These are phyloP conservation scores for Leccinellum luteum DNA, from an alignment of 768 basidiomycete species.

Conservation along the genomic window DNA sequence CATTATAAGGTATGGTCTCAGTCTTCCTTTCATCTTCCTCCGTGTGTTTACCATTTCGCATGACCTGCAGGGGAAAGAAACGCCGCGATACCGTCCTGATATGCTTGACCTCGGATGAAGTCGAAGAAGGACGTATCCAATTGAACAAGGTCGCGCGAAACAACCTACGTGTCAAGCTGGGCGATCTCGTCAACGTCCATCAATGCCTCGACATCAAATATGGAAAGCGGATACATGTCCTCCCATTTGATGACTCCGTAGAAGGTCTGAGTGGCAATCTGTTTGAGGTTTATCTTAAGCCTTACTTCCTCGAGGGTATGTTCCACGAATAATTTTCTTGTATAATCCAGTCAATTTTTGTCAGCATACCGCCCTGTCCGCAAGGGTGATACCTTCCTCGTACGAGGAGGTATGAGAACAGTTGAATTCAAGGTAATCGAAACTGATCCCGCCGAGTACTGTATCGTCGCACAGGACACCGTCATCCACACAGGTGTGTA, in stretches of 20 bases:
- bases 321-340: neutral
- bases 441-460: constrained; percentile 96
- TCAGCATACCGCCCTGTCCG: constrained; percentile 90
- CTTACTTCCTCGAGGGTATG: constrained; percentile 95
- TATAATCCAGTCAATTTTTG: constrained; percentile 5
- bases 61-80: constrained; percentile 79
- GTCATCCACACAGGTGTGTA: constrained; percentile 83
- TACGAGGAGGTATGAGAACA: constrained; percentile 96
- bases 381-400: constrained; percentile 98
- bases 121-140: constrained; percentile 97
- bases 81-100: constrained; percentile 97
- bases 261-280: constrained; percentile 98
- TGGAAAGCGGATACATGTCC: constrained; percentile 93
- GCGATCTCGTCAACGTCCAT: constrained; percentile 94
- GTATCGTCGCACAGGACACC: constrained; percentile 98
- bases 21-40: neutral
- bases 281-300: constrained; percentile 98
- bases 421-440: constrained; percentile 99
- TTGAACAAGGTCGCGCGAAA: constrained; percentile 99
- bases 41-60: constrained; percentile 2
- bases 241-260: constrained; percentile 97
- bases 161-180: constrained; percentile 96
- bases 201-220: constrained; percentile 98
- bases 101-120: constrained; percentile 91
- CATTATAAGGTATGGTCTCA: constrained; percentile 71